These are phyloP conservation scores for Penstemon newberryi DNA, from an alignment of 257 asterid species.

Conservation along the genomic window DNA sequence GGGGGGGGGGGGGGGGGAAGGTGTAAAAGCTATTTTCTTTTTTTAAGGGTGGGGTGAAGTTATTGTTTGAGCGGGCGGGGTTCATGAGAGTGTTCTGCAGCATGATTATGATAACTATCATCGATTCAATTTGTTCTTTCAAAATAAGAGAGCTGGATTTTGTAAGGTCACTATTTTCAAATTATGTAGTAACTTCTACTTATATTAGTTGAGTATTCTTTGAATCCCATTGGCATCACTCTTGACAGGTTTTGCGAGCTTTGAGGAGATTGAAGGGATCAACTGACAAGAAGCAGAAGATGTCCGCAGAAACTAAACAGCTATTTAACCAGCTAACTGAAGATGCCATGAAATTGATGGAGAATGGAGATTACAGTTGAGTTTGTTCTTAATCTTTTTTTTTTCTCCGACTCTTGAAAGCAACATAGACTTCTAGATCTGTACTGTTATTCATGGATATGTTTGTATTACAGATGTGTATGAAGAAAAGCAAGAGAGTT, in stretches of 20 bases:
- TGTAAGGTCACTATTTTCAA: not conserved
- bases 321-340: conserved; percentile 93
- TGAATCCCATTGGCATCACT: conserved; percentile 24
- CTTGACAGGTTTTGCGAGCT: conserved; percentile 74
- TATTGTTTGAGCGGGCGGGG: too few species aligned
- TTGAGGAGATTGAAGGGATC: conserved; percentile 95
- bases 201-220: conserved; percentile 2
- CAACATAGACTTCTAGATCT: conserved; percentile 11
- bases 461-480: conserved; percentile 69
- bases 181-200: not conserved
- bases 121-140: conserved; percentile 14
- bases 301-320: conserved; percentile 74
- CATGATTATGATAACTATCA: not conserved
- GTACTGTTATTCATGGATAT: conserved; percentile 12
- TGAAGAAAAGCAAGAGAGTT: conserved; percentile 84
- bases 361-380: conserved; percentile 88
- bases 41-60: too few species aligned
- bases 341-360: conserved; percentile 91
- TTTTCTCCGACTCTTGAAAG: conserved; percentile 4
- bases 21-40: too few species aligned
- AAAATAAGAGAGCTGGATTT: conserved; percentile 4
- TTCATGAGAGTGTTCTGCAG: too few species aligned
- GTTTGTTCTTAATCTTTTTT: conserved; percentile 31
- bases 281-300: conserved; percentile 75
- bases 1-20: too few species aligned